These are phyloP conservation scores for Mortierella sp. DNA, from an alignment of 371 early-diverging fungal species.

Conservation along the genomic window DNA sequence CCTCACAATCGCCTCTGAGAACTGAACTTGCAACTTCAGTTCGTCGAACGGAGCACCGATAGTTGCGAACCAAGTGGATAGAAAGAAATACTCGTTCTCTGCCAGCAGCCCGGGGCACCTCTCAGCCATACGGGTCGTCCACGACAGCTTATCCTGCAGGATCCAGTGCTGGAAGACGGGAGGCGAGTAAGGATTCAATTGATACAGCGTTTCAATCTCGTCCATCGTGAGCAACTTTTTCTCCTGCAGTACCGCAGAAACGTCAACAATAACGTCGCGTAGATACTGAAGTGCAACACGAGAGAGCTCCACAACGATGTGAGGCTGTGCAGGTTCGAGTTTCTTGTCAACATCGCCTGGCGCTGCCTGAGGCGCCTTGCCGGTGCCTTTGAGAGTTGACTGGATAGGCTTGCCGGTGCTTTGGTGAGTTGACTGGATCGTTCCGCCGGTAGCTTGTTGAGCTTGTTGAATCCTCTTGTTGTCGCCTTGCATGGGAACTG, in stretches of 20 bases:
- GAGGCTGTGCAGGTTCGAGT: background rate
- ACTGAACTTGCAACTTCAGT: constrained; percentile 32
- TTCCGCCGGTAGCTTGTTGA: background rate
- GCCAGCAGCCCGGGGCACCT: constrained; percentile 14
- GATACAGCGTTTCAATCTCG: constrained; percentile 15
- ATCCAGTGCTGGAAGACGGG: constrained; percentile 26
- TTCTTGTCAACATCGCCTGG: background rate
- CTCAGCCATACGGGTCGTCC: constrained; percentile 32
- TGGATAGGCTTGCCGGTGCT: background rate
- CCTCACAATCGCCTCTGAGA: constrained; percentile 19
- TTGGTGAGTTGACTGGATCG: background rate
- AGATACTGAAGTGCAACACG: constrained; percentile 19
- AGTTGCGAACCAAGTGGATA: constrained; percentile 38
- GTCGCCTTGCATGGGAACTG: background rate
- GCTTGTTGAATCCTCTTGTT: background rate
- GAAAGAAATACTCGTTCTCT: constrained; percentile 29
- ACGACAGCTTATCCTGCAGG: constrained; percentile 31
- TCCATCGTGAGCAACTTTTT: constrained; percentile 14
- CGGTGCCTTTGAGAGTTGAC: background rate
- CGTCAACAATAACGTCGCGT: constrained; percentile 26
- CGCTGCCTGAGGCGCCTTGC: background rate
- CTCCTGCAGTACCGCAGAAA: constrained; percentile 21
- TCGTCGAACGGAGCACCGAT: constrained; percentile 27
- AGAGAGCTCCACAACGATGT: constrained; percentile 13
- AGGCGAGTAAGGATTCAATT: constrained; percentile 19